phyloP scores from a whole-genome alignment of 2,329 filamentous ascomycete genomes.

The Fusarium xyrophilum region DNA sequence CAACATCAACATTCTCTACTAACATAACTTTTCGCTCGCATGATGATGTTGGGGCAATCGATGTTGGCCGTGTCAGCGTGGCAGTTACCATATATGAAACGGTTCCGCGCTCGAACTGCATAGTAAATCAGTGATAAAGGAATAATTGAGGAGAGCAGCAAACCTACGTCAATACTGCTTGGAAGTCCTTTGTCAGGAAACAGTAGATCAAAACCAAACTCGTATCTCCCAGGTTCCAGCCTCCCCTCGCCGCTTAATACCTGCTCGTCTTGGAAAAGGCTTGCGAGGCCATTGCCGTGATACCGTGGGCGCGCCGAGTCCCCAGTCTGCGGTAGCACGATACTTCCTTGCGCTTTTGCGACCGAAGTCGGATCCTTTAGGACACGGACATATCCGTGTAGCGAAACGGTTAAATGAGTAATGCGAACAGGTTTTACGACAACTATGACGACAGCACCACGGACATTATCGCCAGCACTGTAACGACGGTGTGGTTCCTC shows the following conservation, averaged over 20 bases:
- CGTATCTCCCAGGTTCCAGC: slow-evolving; percentile 75
- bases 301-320: slow-evolving; percentile 59
- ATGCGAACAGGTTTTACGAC: slow-evolving; percentile 77
- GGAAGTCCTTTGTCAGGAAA: slow-evolving; percentile 74
- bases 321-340: slow-evolving; percentile 50
- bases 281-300: slow-evolving; percentile 79
- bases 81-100: slow-evolving; percentile 91
- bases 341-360: slow-evolving; percentile 56
- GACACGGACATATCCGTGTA: slow-evolving; percentile 81
- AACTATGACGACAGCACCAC: slow-evolving; percentile 74
- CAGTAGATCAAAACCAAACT: slow-evolving; percentile 78
- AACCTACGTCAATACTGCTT: slow-evolving; percentile 92
- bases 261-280: slow-evolving; percentile 82
- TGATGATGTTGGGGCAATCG: slow-evolving; percentile 79
- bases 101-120: slow-evolving; percentile 90
- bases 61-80: slow-evolving; percentile 85
- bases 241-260: slow-evolving; percentile 80
- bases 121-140: slow-evolving; percentile 13
- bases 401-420: slow-evolving; percentile 78
- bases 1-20: slow-evolving; percentile 84
- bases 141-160: neutral
- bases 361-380: slow-evolving; percentile 72
- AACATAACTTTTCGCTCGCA: slow-evolving; percentile 84
- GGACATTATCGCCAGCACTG: slow-evolving; percentile 75
- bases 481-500: slow-evolving; percentile 82